phyloP scores from a whole-genome alignment of 2,329 filamentous ascomycete genomes.

The Elsinoe necatrix region DNA sequence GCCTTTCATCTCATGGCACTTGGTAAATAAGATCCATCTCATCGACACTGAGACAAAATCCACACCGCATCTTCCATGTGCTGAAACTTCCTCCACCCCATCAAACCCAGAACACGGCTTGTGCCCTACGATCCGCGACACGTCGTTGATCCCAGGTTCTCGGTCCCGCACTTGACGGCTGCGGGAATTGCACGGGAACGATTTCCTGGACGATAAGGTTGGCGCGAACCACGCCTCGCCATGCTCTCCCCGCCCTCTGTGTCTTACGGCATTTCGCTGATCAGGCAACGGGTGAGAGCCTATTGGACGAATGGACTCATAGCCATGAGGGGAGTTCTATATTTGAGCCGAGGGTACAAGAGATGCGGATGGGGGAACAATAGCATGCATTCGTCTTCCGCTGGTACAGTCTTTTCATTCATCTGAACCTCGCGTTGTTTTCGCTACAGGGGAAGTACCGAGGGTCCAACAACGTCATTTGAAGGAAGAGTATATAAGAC shows the following conservation, averaged over 20 bases:
- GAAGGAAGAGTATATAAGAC: not conserved
- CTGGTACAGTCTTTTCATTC: not conserved
- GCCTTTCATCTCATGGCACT: not conserved
- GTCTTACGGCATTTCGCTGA: not conserved
- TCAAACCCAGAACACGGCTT: not conserved
- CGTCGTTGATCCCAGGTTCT: not conserved
- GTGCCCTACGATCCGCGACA: constrained; percentile 3
- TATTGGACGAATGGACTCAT: not conserved
- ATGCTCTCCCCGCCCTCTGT: not conserved
- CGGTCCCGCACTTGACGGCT: not conserved
- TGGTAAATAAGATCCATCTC: not conserved
- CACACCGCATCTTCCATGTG: not conserved
- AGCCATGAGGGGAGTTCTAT: not conserved
- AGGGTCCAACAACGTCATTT: not conserved
- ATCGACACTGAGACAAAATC: not conserved
- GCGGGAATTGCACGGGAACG: constrained; percentile 12
- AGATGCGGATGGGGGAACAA: not conserved
- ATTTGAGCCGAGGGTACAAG: not conserved
- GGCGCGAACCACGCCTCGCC: not conserved
- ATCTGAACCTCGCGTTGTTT: not conserved
- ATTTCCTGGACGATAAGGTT: not conserved
- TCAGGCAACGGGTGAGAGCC: constrained; percentile 1
- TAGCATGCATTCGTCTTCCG: not conserved
- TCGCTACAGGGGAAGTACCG: not conserved
- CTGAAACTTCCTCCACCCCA: not conserved